These are phyloP conservation scores for Penicillium lividum DNA, from an alignment of 495 filamentous ascomycete genomes.

Conservation along the genomic window DNA sequence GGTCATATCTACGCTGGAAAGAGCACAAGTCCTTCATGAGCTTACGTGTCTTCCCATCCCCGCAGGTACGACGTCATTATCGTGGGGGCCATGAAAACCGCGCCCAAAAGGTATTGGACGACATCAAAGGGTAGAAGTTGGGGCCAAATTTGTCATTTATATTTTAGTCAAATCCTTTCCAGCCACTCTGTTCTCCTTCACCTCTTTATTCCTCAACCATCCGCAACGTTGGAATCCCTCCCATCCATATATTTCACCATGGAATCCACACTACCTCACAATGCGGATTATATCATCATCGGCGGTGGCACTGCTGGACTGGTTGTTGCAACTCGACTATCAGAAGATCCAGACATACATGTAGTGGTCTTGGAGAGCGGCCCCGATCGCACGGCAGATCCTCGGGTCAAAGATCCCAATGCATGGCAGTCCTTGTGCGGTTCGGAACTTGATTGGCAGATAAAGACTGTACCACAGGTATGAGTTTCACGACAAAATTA, in stretches of 20 bases:
- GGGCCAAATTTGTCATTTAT: too few relatives aligned
- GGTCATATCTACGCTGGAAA: too few relatives aligned
- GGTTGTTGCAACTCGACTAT: conserved; percentile 49
- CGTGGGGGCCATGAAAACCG: too few relatives aligned
- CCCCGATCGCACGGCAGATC: conserved; percentile 42
- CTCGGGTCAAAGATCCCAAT: conserved; percentile 42
- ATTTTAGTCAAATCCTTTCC: too few relatives aligned
- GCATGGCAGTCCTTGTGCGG: conserved; percentile 40
- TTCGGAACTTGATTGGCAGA: conserved; percentile 57
- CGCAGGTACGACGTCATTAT: too few relatives aligned
- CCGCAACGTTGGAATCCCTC: too few relatives aligned
- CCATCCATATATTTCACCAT: background rate
- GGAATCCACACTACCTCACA: conserved; percentile 5
- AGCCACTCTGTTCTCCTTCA: too few relatives aligned
- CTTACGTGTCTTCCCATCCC: too few relatives aligned
- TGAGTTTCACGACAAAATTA: background rate
- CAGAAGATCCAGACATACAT: conserved; percentile 38
- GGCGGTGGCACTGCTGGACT: conserved; percentile 52
- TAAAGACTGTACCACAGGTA: conserved; percentile 51
- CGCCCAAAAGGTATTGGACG: too few relatives aligned
- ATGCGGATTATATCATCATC: conserved; percentile 36
- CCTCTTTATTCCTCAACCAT: too few relatives aligned
- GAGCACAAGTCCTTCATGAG: too few relatives aligned
- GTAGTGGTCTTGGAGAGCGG: conserved; percentile 59
- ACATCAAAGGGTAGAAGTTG: too few relatives aligned